A percentile compares a stretch with the other conserved stretches of the same genome.
Conservation (phyloP, 176 grass and related monocot genomes). For the Triticum aestivum region IWGSC_CS_RefSeq_v2.1 NC_057806.1:386345913-386346412, state of each 20-base stretch:
- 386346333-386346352: not conserved
- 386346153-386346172: slow-evolving; percentile 21
- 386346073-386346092: not conserved
- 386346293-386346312: not conserved
- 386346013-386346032: too few relatives aligned
- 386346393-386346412: slow-evolving; percentile 17
- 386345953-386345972: too few relatives aligned
- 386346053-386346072: not conserved
- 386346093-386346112: not conserved
- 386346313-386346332: not conserved
- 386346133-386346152: slow-evolving; percentile 15
- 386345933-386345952: too few relatives aligned
- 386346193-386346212: not conserved
- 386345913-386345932: too few relatives aligned
- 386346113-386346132: slow-evolving; percentile 20
- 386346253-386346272: not conserved
- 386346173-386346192: slow-evolving; percentile 11
- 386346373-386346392: slow-evolving; percentile 21
- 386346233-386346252: not conserved
- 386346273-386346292: not conserved
- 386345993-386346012: too few relatives aligned
- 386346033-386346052: not conserved
- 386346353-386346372: not conserved
- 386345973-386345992: too few relatives aligned
- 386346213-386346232: not conserved